phyloP scores from a whole-genome alignment of 75 land plant genomes.

The Cryptomeria japonica region DNA sequence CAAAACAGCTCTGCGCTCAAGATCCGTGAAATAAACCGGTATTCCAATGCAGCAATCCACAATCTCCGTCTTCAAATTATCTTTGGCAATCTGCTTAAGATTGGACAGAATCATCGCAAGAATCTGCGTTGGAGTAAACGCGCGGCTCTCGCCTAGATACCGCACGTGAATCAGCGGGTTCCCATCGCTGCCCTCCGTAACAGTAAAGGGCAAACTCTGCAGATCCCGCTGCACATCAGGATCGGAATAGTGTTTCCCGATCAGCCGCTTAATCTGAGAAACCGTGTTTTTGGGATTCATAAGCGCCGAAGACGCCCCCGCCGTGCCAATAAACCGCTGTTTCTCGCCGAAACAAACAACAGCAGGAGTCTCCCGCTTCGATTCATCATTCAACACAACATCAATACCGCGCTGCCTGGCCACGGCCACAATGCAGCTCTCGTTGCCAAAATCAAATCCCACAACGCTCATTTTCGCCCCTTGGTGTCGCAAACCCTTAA shows the following conservation, averaged over 20 bases:
- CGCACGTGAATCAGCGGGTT: conserved; percentile 28
- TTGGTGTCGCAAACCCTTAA: background rate
- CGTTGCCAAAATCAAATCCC: conserved; percentile 82
- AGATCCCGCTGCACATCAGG: conserved; percentile 59
- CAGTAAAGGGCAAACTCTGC: conserved; percentile 38
- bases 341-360: conserved; percentile 84
- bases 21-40: conserved; percentile 49
- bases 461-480: conserved; percentile 79
- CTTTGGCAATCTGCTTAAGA: conserved; percentile 49
- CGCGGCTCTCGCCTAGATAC: conserved; percentile 33
- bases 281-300: conserved; percentile 81
- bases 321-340: conserved; percentile 89
- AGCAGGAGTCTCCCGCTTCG: conserved; percentile 86
- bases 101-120: conserved; percentile 50
- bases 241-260: conserved; percentile 67
- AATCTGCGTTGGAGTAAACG: conserved; percentile 51
- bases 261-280: conserved; percentile 73
- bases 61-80: conserved; percentile 43
- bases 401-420: conserved; percentile 85
- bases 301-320: conserved; percentile 60
- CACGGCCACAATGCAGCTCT: conserved; percentile 82
- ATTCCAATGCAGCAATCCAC: conserved; percentile 65
- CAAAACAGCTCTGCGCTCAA: conserved; percentile 50
- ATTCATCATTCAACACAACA: conserved; percentile 84
- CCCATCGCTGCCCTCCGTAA: conserved; percentile 54